Conservation (phyloP, 768 basidiomycete genomes). For the Tulasnella sp. region DNA sequence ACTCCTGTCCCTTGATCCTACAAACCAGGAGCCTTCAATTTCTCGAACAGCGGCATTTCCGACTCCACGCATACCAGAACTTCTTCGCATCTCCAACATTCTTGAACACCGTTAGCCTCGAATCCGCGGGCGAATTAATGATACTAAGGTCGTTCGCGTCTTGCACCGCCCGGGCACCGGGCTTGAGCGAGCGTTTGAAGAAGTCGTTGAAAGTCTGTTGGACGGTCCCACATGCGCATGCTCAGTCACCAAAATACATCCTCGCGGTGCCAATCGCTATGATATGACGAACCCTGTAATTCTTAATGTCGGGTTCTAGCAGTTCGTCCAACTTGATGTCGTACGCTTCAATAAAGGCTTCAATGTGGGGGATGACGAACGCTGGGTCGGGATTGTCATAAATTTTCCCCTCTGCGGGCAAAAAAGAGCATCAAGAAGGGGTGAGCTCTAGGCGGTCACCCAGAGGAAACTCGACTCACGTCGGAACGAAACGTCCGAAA, state of each 20-base stretch:
- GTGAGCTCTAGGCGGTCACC: background rate
- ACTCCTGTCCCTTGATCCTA: constrained; percentile 67
- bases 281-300: constrained; percentile 44
- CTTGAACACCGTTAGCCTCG: constrained; percentile 65
- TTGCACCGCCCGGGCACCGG: constrained; percentile 59
- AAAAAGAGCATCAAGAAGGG: too few relatives aligned
- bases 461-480: constrained; percentile 34
- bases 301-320: constrained; percentile 55
- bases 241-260: background rate
- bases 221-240: too few relatives aligned
- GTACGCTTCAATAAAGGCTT: constrained; percentile 52
- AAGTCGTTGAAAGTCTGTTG: constrained; percentile 66
- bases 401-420: constrained; percentile 27
- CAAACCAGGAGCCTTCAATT: background rate
- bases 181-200: constrained; percentile 61
- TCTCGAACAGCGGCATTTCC: background rate
- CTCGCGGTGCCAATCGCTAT: background rate
- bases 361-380: constrained; percentile 28
- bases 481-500: constrained; percentile 55
- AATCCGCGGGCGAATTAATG: constrained; percentile 68
- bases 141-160: constrained; percentile 50
- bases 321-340: constrained; percentile 57
- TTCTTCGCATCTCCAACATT: constrained; percentile 55
- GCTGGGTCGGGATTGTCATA: constrained; percentile 28
- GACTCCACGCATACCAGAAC: constrained; percentile 54